These are phyloP conservation scores for Heterobasidion irregulare DNA, from an alignment of 1,284 basidiomycete species.

Conservation along the genomic window DNA sequence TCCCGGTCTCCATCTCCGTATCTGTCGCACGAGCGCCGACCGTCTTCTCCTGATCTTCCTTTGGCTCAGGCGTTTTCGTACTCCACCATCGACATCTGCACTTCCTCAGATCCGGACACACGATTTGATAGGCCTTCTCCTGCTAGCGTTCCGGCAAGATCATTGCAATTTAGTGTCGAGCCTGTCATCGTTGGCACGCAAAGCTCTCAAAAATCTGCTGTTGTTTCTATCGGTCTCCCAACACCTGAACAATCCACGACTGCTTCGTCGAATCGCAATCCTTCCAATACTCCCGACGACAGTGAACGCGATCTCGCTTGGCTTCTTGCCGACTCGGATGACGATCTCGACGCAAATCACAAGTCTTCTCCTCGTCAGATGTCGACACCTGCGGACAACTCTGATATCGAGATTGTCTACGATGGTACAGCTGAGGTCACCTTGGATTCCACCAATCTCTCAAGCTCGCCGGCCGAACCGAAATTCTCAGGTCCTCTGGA, in stretches of 20 bases:
- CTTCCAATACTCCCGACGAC: background rate
- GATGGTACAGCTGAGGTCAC: slow-evolving; percentile 20
- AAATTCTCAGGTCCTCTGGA: background rate
- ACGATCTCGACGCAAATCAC: background rate
- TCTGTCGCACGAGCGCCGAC: slow-evolving; percentile 1
- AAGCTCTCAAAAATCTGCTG: background rate
- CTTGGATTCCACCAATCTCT: slow-evolving; percentile 21
- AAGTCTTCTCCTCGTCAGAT: slow-evolving; percentile 1
- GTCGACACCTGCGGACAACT: background rate
- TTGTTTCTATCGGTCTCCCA: background rate
- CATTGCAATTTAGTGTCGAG: background rate
- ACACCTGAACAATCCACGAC: background rate
- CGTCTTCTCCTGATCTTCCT: slow-evolving; percentile 16
- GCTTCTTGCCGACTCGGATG: slow-evolving; percentile 12
- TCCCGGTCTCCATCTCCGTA: background rate
- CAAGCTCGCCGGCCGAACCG: slow-evolving; percentile 10
- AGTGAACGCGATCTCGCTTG: slow-evolving; percentile 10
- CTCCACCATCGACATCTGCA: slow-evolving; percentile 18
- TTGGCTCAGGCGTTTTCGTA: slow-evolving; percentile 8
- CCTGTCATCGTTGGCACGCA: background rate
- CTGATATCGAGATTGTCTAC: slow-evolving; percentile 28
- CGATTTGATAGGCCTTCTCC: slow-evolving; percentile 3
- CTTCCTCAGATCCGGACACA: slow-evolving; percentile 3
- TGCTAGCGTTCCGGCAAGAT: slow-evolving; percentile 1
- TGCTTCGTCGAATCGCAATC: background rate